These are phyloP conservation scores for Phytophthora aleatoria DNA, from an alignment of 352 stramenopile species.

Conservation along the genomic window DNA sequence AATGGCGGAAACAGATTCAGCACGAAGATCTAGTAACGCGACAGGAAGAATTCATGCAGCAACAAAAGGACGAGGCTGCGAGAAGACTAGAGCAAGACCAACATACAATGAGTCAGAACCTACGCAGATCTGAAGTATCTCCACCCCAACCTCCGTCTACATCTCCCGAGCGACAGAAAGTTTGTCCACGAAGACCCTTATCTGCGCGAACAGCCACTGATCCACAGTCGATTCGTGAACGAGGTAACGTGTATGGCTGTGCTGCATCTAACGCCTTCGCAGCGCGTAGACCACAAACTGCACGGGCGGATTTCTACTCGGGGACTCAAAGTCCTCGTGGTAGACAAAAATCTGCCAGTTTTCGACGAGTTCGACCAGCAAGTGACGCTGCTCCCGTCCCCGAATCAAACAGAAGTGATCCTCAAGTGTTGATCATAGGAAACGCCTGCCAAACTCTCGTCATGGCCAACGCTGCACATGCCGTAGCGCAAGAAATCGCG, in stretches of 20 bases:
- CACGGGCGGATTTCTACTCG: constrained; percentile 18
- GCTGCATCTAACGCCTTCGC: constrained; percentile 57
- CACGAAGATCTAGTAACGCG: constrained; percentile 16
- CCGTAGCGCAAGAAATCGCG: constrained; percentile 51
- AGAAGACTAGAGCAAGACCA: constrained; percentile 9
- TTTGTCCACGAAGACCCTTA: constrained; percentile 21
- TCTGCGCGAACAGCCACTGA: constrained; percentile 31
- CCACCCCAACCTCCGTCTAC: constrained; percentile 8
- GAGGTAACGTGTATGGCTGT: constrained; percentile 56
- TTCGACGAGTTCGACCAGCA: constrained; percentile 13
- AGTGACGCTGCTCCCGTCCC: not conserved
- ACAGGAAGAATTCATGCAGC: constrained; percentile 31
- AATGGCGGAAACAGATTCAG: constrained; percentile 26
- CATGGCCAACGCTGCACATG: constrained; percentile 58
- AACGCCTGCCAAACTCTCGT: constrained; percentile 62
- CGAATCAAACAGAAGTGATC: not conserved
- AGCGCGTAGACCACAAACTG: constrained; percentile 23
- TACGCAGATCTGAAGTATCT: not conserved
- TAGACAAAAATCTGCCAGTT: constrained; percentile 14
- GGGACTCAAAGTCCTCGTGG: constrained; percentile 6
- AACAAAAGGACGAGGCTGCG: constrained; percentile 8
- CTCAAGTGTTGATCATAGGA: not conserved
- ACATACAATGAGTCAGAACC: not conserved
- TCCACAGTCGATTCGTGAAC: constrained; percentile 47
- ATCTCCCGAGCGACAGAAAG: not conserved